These are phyloP conservation scores for Leishmania tarentolae DNA, from an alignment of 208 protist species.

Conservation along the genomic window DNA sequence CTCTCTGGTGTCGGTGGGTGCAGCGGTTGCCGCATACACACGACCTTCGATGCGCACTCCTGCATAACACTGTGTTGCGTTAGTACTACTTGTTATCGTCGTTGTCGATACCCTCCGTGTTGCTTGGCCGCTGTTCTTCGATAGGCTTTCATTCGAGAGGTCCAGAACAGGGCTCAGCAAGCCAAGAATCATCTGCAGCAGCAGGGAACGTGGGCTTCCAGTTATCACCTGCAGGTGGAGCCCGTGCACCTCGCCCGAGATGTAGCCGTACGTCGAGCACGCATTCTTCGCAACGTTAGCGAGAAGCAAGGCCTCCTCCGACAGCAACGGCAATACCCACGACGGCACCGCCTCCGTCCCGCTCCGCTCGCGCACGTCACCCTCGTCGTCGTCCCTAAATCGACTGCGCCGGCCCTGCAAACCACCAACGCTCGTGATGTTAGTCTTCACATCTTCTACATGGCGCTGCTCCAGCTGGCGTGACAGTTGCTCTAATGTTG, in stretches of 20 bases:
- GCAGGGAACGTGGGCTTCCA: constrained; percentile 47
- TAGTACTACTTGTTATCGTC: neutral
- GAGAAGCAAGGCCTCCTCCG: constrained; percentile 43
- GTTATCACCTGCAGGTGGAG: constrained; percentile 59
- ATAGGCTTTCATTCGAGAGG: constrained; percentile 13
- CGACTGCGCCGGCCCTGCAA: neutral
- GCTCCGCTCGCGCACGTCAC: neutral
- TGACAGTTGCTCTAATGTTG: constrained; percentile 8
- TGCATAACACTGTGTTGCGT: constrained; percentile 23
- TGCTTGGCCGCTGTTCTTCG: neutral
- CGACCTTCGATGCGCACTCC: constrained; percentile 26
- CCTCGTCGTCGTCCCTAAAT: constrained; percentile 8
- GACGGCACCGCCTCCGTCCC: constrained; percentile 1
- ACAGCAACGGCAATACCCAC: constrained; percentile 27
- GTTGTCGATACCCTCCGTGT: neutral
- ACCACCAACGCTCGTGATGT: neutral
- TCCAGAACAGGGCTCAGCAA: constrained; percentile 44
- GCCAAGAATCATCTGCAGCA: constrained; percentile 73
- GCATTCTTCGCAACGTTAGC: constrained; percentile 41
- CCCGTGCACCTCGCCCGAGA: constrained; percentile 71
- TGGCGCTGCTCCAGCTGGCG: constrained; percentile 5
- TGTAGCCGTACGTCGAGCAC: constrained; percentile 66
- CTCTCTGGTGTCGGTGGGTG: neutral
- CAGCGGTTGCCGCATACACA: constrained; percentile 14
- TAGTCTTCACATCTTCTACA: neutral